phyloP scores from a whole-genome alignment of 2,329 filamentous ascomycete species.

The Calonectria montana region DNA sequence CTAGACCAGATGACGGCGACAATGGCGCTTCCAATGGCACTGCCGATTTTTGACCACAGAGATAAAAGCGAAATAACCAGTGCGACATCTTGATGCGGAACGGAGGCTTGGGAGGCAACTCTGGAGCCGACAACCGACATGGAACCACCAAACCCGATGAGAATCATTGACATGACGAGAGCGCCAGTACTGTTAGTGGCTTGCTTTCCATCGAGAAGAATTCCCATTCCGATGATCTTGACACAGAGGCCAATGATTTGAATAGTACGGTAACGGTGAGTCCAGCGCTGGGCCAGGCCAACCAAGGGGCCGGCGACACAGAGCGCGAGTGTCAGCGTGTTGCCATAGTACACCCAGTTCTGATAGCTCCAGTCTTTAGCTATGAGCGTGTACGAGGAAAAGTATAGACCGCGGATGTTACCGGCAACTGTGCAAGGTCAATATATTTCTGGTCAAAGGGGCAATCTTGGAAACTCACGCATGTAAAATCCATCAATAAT shows the following conservation, averaged over 20 bases:
- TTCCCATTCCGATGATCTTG: conserved; percentile 51
- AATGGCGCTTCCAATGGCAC: conserved; percentile 50
- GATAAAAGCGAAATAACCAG: conserved; percentile 48
- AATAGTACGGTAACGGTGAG: conserved; percentile 53
- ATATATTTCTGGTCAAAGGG: neutral
- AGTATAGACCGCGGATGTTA: conserved; percentile 47
- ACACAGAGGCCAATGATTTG: conserved; percentile 50
- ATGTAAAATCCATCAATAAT: conserved; percentile 46
- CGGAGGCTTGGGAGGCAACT: conserved; percentile 52
- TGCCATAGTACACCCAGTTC: conserved; percentile 50
- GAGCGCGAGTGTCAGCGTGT: conserved; percentile 49
- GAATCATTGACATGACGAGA: conserved; percentile 45
- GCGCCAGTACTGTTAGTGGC: conserved; percentile 45
- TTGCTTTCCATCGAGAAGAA: conserved; percentile 44
- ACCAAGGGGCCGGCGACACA: conserved; percentile 48
- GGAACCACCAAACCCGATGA: conserved; percentile 49
- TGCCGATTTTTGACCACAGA: conserved; percentile 51
- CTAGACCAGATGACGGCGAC: conserved; percentile 51
- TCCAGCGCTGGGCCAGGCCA: conserved; percentile 47
- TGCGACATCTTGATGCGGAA: conserved; percentile 52
- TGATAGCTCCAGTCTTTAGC: conserved; percentile 49
- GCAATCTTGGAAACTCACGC: conserved; percentile 18
- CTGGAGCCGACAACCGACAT: conserved; percentile 51
- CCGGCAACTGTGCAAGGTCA: conserved; percentile 40
- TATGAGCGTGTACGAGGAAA: conserved; percentile 48